A percentile compares a stretch with the other conserved stretches of the same genome.
Conservation (phyloP, 441 rosid genomes). For the Isatis lusitanica region DNA sequence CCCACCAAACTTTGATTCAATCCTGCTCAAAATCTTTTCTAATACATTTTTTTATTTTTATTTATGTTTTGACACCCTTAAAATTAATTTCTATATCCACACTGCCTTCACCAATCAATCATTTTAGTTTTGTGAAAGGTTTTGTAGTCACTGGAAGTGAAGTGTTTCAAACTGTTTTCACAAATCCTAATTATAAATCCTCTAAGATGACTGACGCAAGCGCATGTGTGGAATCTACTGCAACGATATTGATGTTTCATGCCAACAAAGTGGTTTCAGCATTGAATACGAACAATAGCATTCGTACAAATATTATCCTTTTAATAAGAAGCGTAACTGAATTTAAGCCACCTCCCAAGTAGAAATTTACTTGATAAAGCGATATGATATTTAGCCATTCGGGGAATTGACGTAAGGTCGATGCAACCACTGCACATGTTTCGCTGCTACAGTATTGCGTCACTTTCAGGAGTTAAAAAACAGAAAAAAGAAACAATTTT, state of each 20-base stretch:
- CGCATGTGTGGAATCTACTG: background rate
- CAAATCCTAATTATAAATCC: background rate
- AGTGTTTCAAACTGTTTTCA: background rate
- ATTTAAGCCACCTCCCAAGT: background rate
- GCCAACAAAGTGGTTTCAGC: background rate
- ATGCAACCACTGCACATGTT: slow-evolving; percentile 21
- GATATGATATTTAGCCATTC: background rate
- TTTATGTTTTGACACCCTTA: no score
- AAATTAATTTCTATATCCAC: no score
- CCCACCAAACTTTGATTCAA: no score
- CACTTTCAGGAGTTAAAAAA: slow-evolving; percentile 13
- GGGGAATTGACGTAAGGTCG: slow-evolving; percentile 8
- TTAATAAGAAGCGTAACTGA: background rate
- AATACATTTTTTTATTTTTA: no score
- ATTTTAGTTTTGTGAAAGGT: no score
- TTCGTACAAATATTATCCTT: background rate
- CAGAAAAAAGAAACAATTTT: background rate
- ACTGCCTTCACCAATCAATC: no score
- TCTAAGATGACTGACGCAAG: background rate
- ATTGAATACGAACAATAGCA: background rate
- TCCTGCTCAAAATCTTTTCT: no score
- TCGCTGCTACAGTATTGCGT: slow-evolving; percentile 18
- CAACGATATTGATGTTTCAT: background rate
- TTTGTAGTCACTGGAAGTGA: no score
- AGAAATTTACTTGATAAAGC: background rate